A percentile compares a stretch with the other conserved stretches of the same genome.
phyloP scores from a whole-genome alignment of 2,329 filamentous ascomycete species.

The Fusarium praegraminearum region DNA sequence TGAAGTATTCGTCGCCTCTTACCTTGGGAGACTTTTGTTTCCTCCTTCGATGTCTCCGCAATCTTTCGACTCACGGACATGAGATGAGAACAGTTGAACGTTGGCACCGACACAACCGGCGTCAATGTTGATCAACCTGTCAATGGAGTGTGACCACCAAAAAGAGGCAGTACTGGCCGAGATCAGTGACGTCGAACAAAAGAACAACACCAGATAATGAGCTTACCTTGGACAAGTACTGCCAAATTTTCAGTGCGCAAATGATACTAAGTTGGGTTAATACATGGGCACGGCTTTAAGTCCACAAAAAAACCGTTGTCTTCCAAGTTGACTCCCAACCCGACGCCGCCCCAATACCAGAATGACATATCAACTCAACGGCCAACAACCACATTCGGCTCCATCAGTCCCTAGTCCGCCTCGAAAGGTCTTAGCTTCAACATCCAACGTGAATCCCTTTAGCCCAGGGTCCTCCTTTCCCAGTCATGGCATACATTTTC shows the following conservation, averaged over 20 bases:
- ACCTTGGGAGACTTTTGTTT: not conserved
- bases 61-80: not conserved
- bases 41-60: not conserved
- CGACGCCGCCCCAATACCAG: conserved; percentile 25
- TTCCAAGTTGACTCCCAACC: conserved; percentile 27
- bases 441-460: conserved; percentile 30
- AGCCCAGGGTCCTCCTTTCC: conserved; percentile 37
- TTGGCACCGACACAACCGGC: not conserved
- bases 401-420: conserved; percentile 34
- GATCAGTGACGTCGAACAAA: conserved; percentile 34
- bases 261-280: not conserved
- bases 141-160: not conserved
- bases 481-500: conserved; percentile 36
- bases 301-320: conserved; percentile 46
- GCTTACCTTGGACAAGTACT: not conserved
- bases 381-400: conserved; percentile 37
- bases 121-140: not conserved
- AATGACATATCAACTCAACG: conserved; percentile 44
- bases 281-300: conserved; percentile 25
- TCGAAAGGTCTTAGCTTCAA: conserved; percentile 35
- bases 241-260: not conserved
- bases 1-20: not conserved
- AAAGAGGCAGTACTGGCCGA: conserved; percentile 19
- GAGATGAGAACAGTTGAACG: not conserved
- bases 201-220: not conserved